Percentiles rank a stretch among this genome's conserved stretches.
Conservation (phyloP, 116 monocot species). For the Phalaenopsis hybrid region DNA sequence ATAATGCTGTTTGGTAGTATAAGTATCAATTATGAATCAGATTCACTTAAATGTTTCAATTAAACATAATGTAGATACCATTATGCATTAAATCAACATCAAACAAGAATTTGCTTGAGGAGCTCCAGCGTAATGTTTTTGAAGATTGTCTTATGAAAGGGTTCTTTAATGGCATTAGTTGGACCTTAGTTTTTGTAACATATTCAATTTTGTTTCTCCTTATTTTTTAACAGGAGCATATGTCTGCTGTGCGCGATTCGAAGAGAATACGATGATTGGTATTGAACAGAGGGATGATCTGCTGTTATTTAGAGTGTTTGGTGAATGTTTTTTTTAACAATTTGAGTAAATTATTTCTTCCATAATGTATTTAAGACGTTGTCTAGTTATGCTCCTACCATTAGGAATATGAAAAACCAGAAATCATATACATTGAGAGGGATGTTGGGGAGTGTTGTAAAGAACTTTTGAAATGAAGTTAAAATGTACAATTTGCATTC, state of each 20-base stretch:
- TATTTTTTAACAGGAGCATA: slow-evolving; percentile 56
- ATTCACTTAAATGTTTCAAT: too few species aligned
- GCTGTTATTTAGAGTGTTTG: not conserved
- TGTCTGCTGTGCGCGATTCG: slow-evolving; percentile 69
- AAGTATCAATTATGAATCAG: too few species aligned
- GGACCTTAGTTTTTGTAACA: not conserved
- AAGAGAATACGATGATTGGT: slow-evolving; percentile 38
- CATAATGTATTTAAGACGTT: slow-evolving; percentile 6
- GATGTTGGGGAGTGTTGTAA: not conserved
- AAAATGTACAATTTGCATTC: not conserved
- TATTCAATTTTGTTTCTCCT: not conserved
- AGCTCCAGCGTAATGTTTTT: too few species aligned
- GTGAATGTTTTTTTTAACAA: not conserved
- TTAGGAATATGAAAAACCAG: slow-evolving; percentile 1
- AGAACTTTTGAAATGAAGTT: not conserved
- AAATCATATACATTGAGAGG: not conserved
- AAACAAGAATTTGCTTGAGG: too few species aligned
- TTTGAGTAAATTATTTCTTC: not conserved
- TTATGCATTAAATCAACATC: too few species aligned
- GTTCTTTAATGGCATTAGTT: not conserved
- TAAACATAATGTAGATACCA: too few species aligned
- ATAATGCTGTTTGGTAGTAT: too few species aligned
- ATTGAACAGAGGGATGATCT: not conserved
- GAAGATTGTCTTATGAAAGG: too few species aligned
- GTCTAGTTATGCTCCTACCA: not conserved